A percentile compares a stretch with the other conserved stretches of the same genome.
Conservation (phyloP, 768 basidiomycete genomes). For the Fomitopsis pulvina region DNA sequence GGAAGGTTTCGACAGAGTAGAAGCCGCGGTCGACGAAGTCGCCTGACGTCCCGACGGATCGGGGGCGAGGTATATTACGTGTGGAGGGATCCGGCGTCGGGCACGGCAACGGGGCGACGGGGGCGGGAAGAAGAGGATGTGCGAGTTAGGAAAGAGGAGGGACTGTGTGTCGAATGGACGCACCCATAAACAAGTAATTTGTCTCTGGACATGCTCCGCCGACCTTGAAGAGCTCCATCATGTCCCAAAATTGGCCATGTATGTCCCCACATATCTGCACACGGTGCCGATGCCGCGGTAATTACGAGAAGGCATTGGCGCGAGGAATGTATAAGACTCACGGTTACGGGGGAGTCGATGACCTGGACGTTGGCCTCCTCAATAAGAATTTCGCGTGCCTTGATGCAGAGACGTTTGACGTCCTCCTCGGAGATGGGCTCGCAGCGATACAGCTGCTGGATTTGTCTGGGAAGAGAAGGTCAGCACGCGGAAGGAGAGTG, state of each 20-base stretch:
- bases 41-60: too few species aligned
- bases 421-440: constrained; percentile 94
- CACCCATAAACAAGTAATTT: constrained; percentile 95
- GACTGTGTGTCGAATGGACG: constrained; percentile 20
- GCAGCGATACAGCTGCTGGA: constrained; percentile 88
- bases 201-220: constrained; percentile 91
- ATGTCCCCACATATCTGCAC: constrained; percentile 91
- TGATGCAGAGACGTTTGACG: constrained; percentile 91
- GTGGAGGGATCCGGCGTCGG: too few species aligned
- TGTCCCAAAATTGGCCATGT: constrained; percentile 94
- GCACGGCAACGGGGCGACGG: too few species aligned
- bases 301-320: not conserved
- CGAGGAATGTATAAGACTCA: constrained; percentile 30
- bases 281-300: not conserved
- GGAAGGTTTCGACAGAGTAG: constrained; percentile 94
- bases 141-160: not conserved
- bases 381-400: constrained; percentile 93
- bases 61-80: too few species aligned
- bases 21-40: constrained; percentile 98
- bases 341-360: constrained; percentile 94
- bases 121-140: constrained; percentile 8
- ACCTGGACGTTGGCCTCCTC: constrained; percentile 98
- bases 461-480: constrained; percentile 56
- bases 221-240: constrained; percentile 92
- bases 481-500: constrained; percentile 1